Evolutionary conservation across 2,329 filamentous ascomycete genomes (phyloP).

Genomic region (Colletotrichum lindemuthianum): DNA sequence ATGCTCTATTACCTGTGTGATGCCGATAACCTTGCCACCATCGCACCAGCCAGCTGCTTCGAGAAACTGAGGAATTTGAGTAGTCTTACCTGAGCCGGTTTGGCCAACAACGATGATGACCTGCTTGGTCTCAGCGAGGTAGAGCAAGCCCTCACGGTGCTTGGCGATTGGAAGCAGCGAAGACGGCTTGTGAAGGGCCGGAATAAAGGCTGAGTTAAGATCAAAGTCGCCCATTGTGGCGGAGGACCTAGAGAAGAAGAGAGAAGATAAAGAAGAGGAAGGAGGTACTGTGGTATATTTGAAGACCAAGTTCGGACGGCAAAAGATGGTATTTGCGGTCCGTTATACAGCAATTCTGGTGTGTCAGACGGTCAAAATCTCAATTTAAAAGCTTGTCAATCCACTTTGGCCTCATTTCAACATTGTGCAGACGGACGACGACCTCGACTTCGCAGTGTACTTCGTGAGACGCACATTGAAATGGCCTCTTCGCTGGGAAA

Average conservation of each 20-base stretch:
- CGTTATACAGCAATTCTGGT: background rate
- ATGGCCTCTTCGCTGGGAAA: conserved; percentile 4
- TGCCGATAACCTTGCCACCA: conserved; percentile 82
- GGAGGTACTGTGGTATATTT: too few species aligned
- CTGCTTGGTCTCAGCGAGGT: conserved; percentile 83
- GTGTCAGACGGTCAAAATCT: background rate
- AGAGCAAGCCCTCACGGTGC: conserved; percentile 82
- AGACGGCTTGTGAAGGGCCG: conserved; percentile 86
- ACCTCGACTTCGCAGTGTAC: background rate
- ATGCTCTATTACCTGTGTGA: conserved; percentile 80
- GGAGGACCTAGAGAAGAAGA: too few species aligned
- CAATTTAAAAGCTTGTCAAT: background rate
- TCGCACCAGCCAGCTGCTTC: conserved; percentile 89
- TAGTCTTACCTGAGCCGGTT: conserved; percentile 95
- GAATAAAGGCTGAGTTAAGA: conserved; percentile 72
- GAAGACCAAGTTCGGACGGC: too few species aligned
- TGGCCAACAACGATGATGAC: conserved; percentile 93
- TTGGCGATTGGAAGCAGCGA: conserved; percentile 87
- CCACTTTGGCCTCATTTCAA: conserved; percentile 11
- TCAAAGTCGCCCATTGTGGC: conserved; percentile 65
- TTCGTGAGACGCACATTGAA: background rate
- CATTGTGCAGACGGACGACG: background rate
- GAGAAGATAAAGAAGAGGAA: too few species aligned
- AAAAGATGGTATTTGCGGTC: background rate
- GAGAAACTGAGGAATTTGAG: conserved; percentile 92